A percentile compares a stretch with the other conserved stretches of the same genome.
Conservation (phyloP, 768 basidiomycete genomes). For the Leucosporidium scottii region DNA sequence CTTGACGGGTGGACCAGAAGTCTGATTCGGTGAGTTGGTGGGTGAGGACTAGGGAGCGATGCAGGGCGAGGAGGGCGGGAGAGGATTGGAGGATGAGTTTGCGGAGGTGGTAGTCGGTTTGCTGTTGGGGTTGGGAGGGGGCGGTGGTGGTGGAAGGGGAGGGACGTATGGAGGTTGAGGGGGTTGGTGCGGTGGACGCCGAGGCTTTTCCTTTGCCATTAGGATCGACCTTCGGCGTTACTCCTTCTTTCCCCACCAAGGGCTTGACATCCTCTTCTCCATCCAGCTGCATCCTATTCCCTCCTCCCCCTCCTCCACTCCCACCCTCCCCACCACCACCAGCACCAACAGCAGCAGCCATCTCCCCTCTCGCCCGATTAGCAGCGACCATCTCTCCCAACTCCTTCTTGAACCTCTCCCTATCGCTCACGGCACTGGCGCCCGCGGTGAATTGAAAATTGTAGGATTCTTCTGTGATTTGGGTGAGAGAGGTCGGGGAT, state of each 20-base stretch:
- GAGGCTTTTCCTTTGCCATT: constrained; percentile 11
- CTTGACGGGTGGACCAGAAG: constrained; percentile 96
- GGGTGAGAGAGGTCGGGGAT: constrained; percentile 47
- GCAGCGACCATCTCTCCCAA: constrained; percentile 67
- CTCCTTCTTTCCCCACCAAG: too few species aligned
- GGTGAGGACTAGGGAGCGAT: constrained; percentile 77
- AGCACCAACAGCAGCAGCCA: constrained; percentile 40
- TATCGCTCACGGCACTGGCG: constrained; percentile 58
- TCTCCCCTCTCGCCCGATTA: constrained; percentile 52
- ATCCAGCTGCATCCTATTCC: too few species aligned
- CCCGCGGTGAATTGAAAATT: constrained; percentile 65
- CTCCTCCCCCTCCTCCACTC: too few species aligned
- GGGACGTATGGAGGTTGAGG: not conserved
- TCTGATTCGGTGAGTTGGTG: constrained; percentile 84
- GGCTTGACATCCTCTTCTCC: too few species aligned
- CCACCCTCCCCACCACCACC: constrained; percentile 32
- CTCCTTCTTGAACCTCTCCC: constrained; percentile 75
- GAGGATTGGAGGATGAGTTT: constrained; percentile 17
- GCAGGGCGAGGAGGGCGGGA: constrained; percentile 48
- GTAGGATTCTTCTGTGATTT: constrained; percentile 54
- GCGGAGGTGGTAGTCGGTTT: constrained; percentile 9
- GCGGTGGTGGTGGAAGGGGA: not conserved
- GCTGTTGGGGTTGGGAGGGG: not conserved
- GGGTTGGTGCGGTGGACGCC: not conserved
- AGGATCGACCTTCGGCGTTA: not conserved